phyloP scores from a whole-genome alignment of 805 yeast genomes.

The Yueomyces sp. region DNA sequence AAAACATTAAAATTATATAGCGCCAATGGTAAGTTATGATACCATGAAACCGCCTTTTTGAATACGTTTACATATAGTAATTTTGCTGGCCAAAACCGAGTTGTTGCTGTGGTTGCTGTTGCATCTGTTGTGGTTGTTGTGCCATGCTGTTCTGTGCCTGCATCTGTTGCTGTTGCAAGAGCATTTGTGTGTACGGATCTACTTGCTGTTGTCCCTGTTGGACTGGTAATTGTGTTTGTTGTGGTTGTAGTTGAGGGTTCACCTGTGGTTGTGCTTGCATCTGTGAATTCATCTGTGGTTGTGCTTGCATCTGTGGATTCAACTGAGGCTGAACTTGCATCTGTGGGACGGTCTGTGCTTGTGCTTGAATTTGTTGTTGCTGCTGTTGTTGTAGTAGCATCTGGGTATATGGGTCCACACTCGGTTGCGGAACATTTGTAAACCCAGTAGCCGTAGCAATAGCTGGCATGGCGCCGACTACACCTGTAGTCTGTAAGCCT shows the following conservation, averaged over 20 bases:
- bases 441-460: constrained; percentile 1
- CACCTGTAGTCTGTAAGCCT: constrained; percentile 9
- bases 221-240: constrained; percentile 2
- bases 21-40: no score
- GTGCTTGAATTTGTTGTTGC: constrained; percentile 4
- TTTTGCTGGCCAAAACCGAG: constrained; percentile 3
- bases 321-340: not conserved
- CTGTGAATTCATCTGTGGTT: not conserved
- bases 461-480: constrained; percentile 15
- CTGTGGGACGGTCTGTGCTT: not conserved
- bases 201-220: constrained; percentile 9
- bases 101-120: constrained; percentile 14
- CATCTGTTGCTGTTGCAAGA: constrained; percentile 1
- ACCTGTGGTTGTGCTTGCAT: constrained; percentile 2
- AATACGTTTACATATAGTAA: not conserved
- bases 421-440: constrained; percentile 2
- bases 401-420: constrained; percentile 6
- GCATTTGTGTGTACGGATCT: constrained; percentile 3
- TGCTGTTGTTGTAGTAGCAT: constrained; percentile 6
- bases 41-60: no score
- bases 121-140: constrained; percentile 7
- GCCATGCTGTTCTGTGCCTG: constrained; percentile 2
- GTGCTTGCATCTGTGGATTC: not conserved
- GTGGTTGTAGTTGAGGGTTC: not conserved
- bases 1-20: no score